Evolutionary conservation across 2,329 filamentous ascomycete genomes (phyloP).

Genomic region (Alternaria novae-zelandiae): DNA sequence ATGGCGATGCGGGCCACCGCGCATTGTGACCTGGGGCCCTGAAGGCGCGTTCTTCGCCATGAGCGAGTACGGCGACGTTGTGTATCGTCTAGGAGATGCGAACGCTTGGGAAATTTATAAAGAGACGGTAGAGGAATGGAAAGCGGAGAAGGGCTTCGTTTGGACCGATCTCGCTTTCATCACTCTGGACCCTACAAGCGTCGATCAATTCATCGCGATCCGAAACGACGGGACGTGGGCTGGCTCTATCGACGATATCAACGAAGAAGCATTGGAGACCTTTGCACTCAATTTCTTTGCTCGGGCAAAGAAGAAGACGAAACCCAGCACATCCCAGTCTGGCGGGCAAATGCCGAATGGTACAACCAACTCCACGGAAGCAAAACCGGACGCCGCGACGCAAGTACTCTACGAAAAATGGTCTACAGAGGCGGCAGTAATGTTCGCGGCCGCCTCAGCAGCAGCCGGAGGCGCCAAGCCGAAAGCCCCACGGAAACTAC

Average conservation of each 20-base stretch:
- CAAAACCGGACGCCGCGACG: slow-evolving; percentile 22
- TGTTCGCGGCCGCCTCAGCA: slow-evolving; percentile 36
- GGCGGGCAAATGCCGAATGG: slow-evolving; percentile 2
- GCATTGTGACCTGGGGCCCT: slow-evolving; percentile 40
- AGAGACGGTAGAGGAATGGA: slow-evolving; percentile 47
- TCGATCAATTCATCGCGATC: slow-evolving; percentile 46
- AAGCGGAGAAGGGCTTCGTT: slow-evolving; percentile 33
- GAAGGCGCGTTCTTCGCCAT: slow-evolving; percentile 45
- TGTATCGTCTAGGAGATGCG: slow-evolving; percentile 31
- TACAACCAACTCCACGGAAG: not conserved
- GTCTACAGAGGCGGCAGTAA: slow-evolving; percentile 33
- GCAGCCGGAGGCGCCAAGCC: slow-evolving; percentile 24
- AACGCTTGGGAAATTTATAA: slow-evolving; percentile 38
- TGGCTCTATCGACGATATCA: slow-evolving; percentile 42
- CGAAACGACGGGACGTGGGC: slow-evolving; percentile 45
- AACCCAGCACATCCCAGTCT: slow-evolving; percentile 13
- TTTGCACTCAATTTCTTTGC: slow-evolving; percentile 43
- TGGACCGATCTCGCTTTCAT: slow-evolving; percentile 43
- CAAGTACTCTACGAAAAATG: slow-evolving; percentile 41
- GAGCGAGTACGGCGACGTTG: slow-evolving; percentile 46
- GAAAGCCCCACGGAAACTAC: slow-evolving; percentile 28
- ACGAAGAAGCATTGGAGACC: slow-evolving; percentile 39
- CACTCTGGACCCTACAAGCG: slow-evolving; percentile 33
- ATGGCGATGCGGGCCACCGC: slow-evolving; percentile 44
- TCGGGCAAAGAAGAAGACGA: slow-evolving; percentile 22